Conservation (phyloP, 345 rosid species). For the Lumnitzera littorea region DNA sequence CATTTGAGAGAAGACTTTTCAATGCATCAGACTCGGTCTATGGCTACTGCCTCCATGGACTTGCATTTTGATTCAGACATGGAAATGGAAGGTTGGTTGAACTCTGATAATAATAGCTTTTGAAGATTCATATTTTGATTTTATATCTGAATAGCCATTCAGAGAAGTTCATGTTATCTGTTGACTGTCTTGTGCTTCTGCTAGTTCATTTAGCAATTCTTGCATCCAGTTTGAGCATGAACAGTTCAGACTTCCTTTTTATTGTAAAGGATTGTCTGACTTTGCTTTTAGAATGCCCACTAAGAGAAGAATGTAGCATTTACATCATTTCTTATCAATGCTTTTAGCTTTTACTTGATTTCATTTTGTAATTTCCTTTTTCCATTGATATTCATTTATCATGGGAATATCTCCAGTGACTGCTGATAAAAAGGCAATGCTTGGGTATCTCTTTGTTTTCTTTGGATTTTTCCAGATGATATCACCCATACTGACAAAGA, state of each 20-base stretch:
- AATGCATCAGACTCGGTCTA: conserved; percentile 7
- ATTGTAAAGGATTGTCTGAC: too few species aligned
- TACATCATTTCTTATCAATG: too few species aligned
- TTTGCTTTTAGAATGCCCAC: too few species aligned
- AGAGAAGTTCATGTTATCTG: too few species aligned
- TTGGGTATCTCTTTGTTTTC: conserved; percentile 1
- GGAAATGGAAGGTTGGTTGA: conserved; percentile 82
- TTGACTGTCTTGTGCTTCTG: too few species aligned
- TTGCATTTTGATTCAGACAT: conserved; percentile 55
- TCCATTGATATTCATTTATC: background rate
- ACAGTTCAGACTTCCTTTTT: too few species aligned
- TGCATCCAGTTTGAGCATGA: too few species aligned
- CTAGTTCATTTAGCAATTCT: too few species aligned
- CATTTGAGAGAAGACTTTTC: conserved; percentile 14
- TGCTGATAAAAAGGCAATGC: too few species aligned
- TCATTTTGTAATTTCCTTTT: background rate
- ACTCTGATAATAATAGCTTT: background rate
- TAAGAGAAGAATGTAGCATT: too few species aligned
- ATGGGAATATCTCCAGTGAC: too few species aligned
- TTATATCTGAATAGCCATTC: background rate
- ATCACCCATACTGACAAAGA: conserved; percentile 46
- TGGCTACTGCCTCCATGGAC: conserved; percentile 14
- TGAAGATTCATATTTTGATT: background rate
- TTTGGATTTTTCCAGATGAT: conserved; percentile 46
- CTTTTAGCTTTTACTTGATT: too few species aligned